Evolutionary conservation across 345 rosid genomes (phyloP).

Genomic region (Bruguiera parviflora): DNA sequence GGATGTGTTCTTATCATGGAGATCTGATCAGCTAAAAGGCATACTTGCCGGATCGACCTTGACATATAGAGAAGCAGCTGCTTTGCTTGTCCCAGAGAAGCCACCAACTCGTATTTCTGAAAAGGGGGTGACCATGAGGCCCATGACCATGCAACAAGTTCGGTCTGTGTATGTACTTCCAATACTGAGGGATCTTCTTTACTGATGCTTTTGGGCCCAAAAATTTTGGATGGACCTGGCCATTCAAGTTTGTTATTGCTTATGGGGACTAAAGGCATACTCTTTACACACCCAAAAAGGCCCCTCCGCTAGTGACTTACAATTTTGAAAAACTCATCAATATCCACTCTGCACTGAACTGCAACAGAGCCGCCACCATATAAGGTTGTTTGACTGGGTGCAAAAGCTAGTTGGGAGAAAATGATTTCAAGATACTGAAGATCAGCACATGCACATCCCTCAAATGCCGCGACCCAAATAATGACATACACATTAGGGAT

Average conservation of each 20-base stretch:
- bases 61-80: constrained; percentile 5
- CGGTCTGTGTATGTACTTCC: too few species aligned
- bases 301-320: too few species aligned
- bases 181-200: neutral
- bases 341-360: too few species aligned
- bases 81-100: constrained; percentile 16
- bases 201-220: neutral
- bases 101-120: constrained; percentile 25
- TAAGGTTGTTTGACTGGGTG: too few species aligned
- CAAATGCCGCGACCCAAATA: too few species aligned
- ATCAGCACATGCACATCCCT: too few species aligned
- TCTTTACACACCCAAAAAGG: neutral
- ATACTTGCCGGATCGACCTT: constrained; percentile 26
- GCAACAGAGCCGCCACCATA: too few species aligned
- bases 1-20: constrained; percentile 32
- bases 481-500: too few species aligned
- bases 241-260: neutral
- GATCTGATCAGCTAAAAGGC: constrained; percentile 29
- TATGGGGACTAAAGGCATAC: neutral
- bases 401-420: too few species aligned
- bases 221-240: neutral
- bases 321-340: too few species aligned
- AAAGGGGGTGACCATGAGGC: constrained; percentile 8
- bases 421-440: too few species aligned
- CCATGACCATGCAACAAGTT: too few species aligned